Evolutionary conservation across 2,329 filamentous ascomycete species (phyloP).

Genomic region (Sclerotinia sclerotiorum): DNA sequence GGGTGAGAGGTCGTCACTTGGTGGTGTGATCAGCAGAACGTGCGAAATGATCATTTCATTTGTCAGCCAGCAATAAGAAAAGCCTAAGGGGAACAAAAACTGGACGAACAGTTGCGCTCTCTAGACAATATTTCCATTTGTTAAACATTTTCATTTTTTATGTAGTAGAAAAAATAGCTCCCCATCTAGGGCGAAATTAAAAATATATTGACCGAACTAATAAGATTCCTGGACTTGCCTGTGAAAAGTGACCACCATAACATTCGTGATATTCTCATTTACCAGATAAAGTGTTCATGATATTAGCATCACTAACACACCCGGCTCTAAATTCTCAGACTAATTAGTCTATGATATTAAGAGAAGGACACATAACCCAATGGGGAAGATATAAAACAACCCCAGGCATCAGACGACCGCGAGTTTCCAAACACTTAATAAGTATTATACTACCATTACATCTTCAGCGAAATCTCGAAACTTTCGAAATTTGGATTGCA

Average conservation of each 20-base stretch:
- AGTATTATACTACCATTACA: not conserved
- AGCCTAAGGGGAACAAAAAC: not conserved
- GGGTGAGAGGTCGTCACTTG: not conserved
- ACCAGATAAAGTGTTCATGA: not conserved
- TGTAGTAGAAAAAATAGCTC: not conserved
- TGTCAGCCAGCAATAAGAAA: not conserved
- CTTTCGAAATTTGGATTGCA: not conserved
- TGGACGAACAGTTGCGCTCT: not conserved
- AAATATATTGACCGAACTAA: not conserved
- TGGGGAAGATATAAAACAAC: not conserved
- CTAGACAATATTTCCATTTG: not conserved
- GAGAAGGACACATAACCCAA: not conserved
- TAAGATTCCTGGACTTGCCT: not conserved
- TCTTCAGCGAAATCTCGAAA: not conserved
- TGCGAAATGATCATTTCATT: not conserved
- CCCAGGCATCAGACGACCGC: not conserved
- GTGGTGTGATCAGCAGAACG: not conserved
- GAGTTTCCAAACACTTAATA: not conserved
- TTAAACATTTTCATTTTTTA: not conserved
- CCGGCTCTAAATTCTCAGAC: not conserved
- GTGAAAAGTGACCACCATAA: not conserved
- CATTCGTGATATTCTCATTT: not conserved
- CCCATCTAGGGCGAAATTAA: not conserved
- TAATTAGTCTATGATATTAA: not conserved
- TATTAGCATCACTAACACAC: not conserved